phyloP scores from a whole-genome alignment of 2,329 filamentous ascomycete species.

The Arthroderma sp. region DNA sequence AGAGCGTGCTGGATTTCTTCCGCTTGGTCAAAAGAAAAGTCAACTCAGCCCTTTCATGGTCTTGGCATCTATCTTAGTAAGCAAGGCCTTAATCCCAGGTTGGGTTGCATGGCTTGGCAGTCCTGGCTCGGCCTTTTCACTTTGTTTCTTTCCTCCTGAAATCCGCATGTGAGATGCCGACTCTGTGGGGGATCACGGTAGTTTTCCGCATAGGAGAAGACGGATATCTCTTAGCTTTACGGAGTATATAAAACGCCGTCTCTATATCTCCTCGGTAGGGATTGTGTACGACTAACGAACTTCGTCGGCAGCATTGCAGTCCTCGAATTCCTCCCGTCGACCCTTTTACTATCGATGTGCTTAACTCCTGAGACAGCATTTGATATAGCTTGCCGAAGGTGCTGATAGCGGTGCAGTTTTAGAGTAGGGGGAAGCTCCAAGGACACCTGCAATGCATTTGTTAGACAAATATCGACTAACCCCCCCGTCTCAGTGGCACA shows the following conservation, averaged over 20 bases:
- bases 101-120: conserved; percentile 92
- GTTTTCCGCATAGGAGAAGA: conserved; percentile 98
- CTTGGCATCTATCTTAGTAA: no score
- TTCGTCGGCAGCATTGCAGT: conserved; percentile 87
- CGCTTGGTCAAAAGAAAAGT: no score
- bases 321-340: conserved; percentile 65
- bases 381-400: conserved; percentile 92
- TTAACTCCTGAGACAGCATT: conserved; percentile 64
- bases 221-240: conserved; percentile 70
- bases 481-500: no score
- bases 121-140: conserved; percentile 63
- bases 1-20: no score
- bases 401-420: conserved; percentile 72
- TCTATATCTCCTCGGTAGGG: conserved; percentile 43
- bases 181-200: conserved; percentile 84
- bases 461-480: no score
- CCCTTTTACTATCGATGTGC: conserved; percentile 75
- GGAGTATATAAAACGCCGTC: conserved; percentile 85
- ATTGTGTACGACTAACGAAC: conserved; percentile 50
- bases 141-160: conserved; percentile 71
- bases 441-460: conserved; percentile 45
- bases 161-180: conserved; percentile 77
- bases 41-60: no score
- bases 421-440: conserved; percentile 88
- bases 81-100: no score